Evolutionary conservation across 768 basidiomycete species (phyloP), one percentile per base, ranked within the genome.

Genomic region (Tylopilus vinaceipallidus): DNA sequence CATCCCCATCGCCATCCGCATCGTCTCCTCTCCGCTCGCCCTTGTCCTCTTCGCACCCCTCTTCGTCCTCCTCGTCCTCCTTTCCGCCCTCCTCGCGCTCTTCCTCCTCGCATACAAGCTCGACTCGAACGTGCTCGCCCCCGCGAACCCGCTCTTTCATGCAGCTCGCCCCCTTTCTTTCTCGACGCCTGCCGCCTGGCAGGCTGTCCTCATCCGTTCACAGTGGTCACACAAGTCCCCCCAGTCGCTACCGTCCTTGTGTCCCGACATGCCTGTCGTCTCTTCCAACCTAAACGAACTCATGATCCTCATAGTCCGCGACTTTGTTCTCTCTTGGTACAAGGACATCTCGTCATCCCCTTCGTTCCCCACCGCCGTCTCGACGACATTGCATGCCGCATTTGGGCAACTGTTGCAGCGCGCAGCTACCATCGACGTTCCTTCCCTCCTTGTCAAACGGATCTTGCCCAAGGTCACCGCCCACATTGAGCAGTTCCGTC

Each of bases 151-250:
- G 36, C 71, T 84, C n/a, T 67, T 70, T 10, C 70, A 73, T 49
- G 82, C 85, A 0, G 84, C 90, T 16, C 80, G 82, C 30, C 90
- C 90, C 0, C 76, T 94, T 41, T 79, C 82, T 3, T 95, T 97
- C 73, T 91, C 91, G 4, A 92, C 92, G 3, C 91, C 92, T 22
- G 91, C 94, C 49, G 94, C 93, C 27, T 97, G 94, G 94, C 90
- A 94, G 61, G 92, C 86, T 0, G 88, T 91, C 40, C 75, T 90
- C 43, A 92, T 82, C 38, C 83, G 93, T 27, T 90, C 90, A n/a
- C 83, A 88, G 66, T 95, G 93, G 94, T 89, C 89, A 3, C 82
- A 86, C 56, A 81, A 76, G 49, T 71, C 82, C 4, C 82, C 86
- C 0, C 83, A 84, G 60, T 73, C 81, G n/a, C 73, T 87, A 17